These are phyloP conservation scores for Chondrostereum purpureum DNA, from an alignment of 1,284 basidiomycete species.

Conservation along the genomic window DNA sequence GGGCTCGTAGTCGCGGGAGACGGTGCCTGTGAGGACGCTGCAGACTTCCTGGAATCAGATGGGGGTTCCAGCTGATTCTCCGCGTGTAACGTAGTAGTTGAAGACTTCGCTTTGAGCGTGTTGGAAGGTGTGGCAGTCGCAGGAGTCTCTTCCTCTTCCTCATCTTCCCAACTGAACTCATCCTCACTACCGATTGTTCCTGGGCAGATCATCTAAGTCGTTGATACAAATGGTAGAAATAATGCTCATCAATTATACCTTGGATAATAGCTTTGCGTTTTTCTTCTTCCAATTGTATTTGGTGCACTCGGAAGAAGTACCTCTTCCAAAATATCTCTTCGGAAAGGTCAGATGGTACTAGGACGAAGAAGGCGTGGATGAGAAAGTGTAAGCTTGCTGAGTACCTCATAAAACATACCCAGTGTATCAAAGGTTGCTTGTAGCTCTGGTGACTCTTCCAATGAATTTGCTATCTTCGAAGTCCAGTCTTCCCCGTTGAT, in stretches of 20 bases:
- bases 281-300: constrained; percentile 80
- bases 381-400: neutral
- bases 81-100: constrained; percentile 13
- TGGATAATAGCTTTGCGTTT: constrained; percentile 76
- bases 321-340: constrained; percentile 81
- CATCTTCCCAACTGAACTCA: constrained; percentile 78
- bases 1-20: constrained; percentile 41
- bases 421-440: constrained; percentile 51
- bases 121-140: constrained; percentile 19
- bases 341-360: constrained; percentile 69
- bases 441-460: constrained; percentile 49
- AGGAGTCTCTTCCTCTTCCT: constrained; percentile 43
- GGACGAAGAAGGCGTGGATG: constrained; percentile 1
- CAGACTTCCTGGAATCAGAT: constrained; percentile 12
- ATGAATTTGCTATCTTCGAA: constrained; percentile 39
- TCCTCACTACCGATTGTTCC: constrained; percentile 62
- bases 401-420: constrained; percentile 38
- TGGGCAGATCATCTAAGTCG: constrained; percentile 18
- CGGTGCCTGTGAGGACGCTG: constrained; percentile 24
- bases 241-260: constrained; percentile 43
- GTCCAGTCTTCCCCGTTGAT: constrained; percentile 51
- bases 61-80: constrained; percentile 4
- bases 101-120: constrained; percentile 11
- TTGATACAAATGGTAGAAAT: constrained; percentile 6
- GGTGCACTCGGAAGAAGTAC: constrained; percentile 86